A percentile compares a stretch with the other conserved stretches of the same genome.
Conservation (phyloP, 2,329 filamentous ascomycete species). For the Phyllosticta citriasiana region DNA sequence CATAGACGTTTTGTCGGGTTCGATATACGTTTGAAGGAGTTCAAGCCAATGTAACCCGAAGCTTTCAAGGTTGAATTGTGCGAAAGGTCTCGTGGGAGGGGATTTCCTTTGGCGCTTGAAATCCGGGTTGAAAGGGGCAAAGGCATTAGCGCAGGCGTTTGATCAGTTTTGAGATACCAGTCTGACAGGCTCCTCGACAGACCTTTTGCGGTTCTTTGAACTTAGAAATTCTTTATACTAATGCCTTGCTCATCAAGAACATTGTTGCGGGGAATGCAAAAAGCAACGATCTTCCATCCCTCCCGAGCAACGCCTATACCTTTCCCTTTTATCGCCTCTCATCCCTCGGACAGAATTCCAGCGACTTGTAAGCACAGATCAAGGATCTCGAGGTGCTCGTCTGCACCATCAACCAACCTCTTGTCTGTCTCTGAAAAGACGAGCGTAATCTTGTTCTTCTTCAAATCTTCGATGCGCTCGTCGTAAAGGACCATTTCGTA, state of each 20-base stretch:
- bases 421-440: constrained; percentile 94
- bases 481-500: constrained; percentile 78
- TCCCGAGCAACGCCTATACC: too few relatives aligned
- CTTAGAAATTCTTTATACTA: not conserved
- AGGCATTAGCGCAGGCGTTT: not conserved
- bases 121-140: constrained; percentile 11
- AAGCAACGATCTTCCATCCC: not conserved
- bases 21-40: not conserved
- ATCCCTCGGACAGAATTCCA: constrained; percentile 49
- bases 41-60: not conserved
- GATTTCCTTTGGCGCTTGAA: not conserved
- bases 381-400: constrained; percentile 86
- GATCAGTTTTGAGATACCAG: not conserved
- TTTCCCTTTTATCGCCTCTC: not conserved
- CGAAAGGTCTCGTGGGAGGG: too few relatives aligned
- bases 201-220: not conserved
- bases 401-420: constrained; percentile 83
- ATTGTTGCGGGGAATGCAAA: not conserved
- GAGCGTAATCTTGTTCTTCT: constrained; percentile 84
- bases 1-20: not conserved
- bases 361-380: constrained; percentile 78
- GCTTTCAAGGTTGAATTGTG: not conserved
- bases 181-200: not conserved
- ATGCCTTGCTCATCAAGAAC: not conserved
- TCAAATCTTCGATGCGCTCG: constrained; percentile 69